phyloP scores from a whole-genome alignment of 2,329 filamentous ascomycete genomes.

The Aspergillus sp. region DNA sequence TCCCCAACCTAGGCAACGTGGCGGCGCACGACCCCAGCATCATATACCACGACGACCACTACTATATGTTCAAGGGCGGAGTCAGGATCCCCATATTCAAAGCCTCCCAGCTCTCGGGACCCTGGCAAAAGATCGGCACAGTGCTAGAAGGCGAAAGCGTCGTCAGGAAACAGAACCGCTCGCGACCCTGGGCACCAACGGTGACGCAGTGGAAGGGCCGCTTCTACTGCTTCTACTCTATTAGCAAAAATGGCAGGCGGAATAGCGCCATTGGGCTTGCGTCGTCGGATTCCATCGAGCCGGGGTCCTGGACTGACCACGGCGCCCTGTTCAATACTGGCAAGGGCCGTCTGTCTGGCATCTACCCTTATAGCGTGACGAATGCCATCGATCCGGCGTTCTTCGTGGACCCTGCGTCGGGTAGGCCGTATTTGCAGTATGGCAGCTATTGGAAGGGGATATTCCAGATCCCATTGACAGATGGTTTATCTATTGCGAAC shows the following conservation, averaged over 20 bases:
- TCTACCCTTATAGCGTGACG: constrained; percentile 33
- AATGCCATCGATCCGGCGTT: constrained; percentile 40
- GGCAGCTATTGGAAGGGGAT: constrained; percentile 39
- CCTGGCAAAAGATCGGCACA: constrained; percentile 34
- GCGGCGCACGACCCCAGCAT: constrained; percentile 37
- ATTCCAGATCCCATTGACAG: constrained; percentile 34
- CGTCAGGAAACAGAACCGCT: constrained; percentile 30
- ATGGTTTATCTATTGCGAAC: constrained; percentile 29
- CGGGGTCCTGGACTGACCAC: constrained; percentile 34
- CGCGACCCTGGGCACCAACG: constrained; percentile 37
- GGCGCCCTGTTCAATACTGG: constrained; percentile 35
- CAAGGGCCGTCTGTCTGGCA: constrained; percentile 21
- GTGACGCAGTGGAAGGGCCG: constrained; percentile 27
- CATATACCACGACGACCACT: constrained; percentile 25
- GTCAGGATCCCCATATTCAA: constrained; percentile 27
- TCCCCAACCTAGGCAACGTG: constrained; percentile 30
- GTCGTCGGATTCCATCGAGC: constrained; percentile 25
- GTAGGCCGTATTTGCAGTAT: constrained; percentile 31
- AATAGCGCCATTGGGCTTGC: constrained; percentile 39
- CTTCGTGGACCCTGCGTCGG: constrained; percentile 25
- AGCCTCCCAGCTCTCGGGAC: constrained; percentile 28
- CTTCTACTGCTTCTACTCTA: constrained; percentile 40
- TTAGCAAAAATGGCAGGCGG: constrained; percentile 29
- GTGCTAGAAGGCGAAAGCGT: constrained; percentile 30
- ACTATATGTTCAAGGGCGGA: constrained; percentile 37